These are phyloP conservation scores for Zhuliangozyma parablackwelliae DNA, from an alignment of 1,139 yeast species.

Conservation along the genomic window DNA sequence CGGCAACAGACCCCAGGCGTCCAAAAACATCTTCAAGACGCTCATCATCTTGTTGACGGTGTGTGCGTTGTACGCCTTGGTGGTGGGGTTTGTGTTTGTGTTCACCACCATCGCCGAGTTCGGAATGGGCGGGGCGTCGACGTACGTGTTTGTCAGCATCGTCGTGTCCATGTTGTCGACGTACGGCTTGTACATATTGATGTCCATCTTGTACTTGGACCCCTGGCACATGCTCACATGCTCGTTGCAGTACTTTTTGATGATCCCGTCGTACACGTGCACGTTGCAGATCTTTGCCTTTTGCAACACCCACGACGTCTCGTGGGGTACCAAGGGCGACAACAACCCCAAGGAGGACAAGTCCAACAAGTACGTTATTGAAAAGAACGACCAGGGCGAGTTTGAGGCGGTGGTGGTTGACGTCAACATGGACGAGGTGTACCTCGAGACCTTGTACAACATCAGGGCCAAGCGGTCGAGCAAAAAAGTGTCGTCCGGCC, in stretches of 20 bases:
- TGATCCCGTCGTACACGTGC: constrained; percentile 89
- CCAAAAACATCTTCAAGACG: constrained; percentile 61
- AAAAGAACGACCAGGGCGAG: constrained; percentile 52
- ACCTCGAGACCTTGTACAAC: constrained; percentile 70
- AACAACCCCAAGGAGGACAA: constrained; percentile 60
- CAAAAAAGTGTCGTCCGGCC: constrained; percentile 49
- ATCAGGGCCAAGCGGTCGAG: constrained; percentile 68
- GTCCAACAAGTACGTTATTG: constrained; percentile 41
- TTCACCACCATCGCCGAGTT: constrained; percentile 44
- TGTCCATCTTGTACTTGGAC: constrained; percentile 78
- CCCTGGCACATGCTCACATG: constrained; percentile 94
- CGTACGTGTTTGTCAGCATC: constrained; percentile 65
- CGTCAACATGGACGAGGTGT: constrained; percentile 83
- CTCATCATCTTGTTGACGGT: constrained; percentile 69
- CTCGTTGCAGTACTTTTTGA: constrained; percentile 75
- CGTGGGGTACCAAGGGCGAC: constrained; percentile 98
- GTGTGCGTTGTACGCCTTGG: constrained; percentile 77
- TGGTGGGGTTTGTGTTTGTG: constrained; percentile 81
- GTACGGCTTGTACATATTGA: constrained; percentile 77
- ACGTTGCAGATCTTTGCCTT: constrained; percentile 90
- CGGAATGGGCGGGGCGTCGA: constrained; percentile 37
- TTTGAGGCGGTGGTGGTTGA: constrained; percentile 89
- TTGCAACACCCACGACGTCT: constrained; percentile 93
- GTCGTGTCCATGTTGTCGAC: constrained; percentile 87
- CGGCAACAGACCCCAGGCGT: constrained; percentile 95